phyloP scores from a whole-genome alignment of 306 rosid genomes.

The Leucaena leucocephala region DNA sequence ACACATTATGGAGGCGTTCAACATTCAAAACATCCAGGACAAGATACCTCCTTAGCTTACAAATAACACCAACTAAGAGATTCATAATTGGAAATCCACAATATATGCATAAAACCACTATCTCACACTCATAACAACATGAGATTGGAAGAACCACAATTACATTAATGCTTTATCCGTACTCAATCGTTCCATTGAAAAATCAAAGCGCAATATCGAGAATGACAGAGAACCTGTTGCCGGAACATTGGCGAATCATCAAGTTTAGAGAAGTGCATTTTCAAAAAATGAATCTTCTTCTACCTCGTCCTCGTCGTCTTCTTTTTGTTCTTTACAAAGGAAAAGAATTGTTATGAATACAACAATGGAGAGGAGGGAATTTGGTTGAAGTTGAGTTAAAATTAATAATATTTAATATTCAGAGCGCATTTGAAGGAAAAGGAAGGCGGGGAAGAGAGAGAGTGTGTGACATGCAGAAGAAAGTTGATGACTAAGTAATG shows the following conservation, averaged over 20 bases:
- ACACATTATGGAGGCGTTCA: background rate
- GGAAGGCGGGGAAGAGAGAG: background rate
- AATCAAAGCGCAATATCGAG: background rate
- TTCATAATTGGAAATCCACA: conserved; percentile 5
- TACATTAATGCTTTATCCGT: background rate
- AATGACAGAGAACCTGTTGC: conserved; percentile 47
- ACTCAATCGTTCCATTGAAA: conserved; percentile 1
- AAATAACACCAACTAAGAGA: conserved; percentile 15
- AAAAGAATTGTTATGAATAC: background rate
- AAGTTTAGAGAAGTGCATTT: conserved; percentile 57
- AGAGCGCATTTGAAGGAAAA: conserved; percentile 48
- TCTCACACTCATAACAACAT: background rate
- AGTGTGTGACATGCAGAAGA: conserved; percentile 36
- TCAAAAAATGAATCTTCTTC: background rate
- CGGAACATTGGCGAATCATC: conserved; percentile 69
- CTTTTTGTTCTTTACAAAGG: conserved; percentile 15
- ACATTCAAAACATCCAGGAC: conserved; percentile 1
- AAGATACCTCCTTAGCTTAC: background rate
- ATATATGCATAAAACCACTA: background rate
- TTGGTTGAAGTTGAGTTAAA: background rate
- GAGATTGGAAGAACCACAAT: background rate
- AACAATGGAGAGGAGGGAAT: too few relatives aligned
- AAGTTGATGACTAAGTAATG: conserved; percentile 7
- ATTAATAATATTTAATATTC: background rate
- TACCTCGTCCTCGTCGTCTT: background rate